These are phyloP conservation scores for Pinus taeda DNA, from an alignment of 75 land plant species.

Conservation along the genomic window DNA sequence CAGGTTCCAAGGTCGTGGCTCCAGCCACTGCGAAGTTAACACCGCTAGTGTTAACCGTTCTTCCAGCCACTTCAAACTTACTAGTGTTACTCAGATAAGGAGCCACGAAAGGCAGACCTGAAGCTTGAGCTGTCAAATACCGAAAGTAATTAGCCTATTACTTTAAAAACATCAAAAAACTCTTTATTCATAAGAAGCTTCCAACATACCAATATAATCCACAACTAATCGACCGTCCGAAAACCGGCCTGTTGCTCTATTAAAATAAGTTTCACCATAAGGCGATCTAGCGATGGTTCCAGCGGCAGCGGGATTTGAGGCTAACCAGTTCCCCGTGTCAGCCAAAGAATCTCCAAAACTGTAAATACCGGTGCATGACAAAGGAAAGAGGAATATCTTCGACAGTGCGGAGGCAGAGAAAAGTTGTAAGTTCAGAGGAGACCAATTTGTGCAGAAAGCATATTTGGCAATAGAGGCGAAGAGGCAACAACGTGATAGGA, in stretches of 20 bases:
- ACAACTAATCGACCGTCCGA: slow-evolving; percentile 43
- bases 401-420: too few relatives aligned
- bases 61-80: background rate
- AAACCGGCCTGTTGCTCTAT: slow-evolving; percentile 35
- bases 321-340: slow-evolving; percentile 4
- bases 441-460: too few relatives aligned
- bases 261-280: slow-evolving; percentile 41
- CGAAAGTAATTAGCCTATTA: background rate
- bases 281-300: slow-evolving; percentile 4
- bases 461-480: too few relatives aligned
- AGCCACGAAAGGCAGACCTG: background rate
- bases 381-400: too few relatives aligned
- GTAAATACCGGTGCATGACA: slow-evolving; percentile 4
- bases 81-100: background rate
- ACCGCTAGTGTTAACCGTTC: background rate
- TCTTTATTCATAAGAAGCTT: too few relatives aligned
- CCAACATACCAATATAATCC: slow-evolving; percentile 32
- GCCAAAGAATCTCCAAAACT: slow-evolving; percentile 11
- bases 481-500: too few relatives aligned
- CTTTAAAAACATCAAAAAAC: too few relatives aligned
- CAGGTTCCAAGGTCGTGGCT: background rate
- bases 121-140: background rate
- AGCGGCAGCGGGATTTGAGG: background rate
- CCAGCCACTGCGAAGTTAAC: slow-evolving; percentile 2
- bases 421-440: too few relatives aligned